A percentile compares a stretch with the other conserved stretches of the same genome.
phyloP scores from a whole-genome alignment of 1,139 yeast species.

The Geotrichum carabidarum region DNA sequence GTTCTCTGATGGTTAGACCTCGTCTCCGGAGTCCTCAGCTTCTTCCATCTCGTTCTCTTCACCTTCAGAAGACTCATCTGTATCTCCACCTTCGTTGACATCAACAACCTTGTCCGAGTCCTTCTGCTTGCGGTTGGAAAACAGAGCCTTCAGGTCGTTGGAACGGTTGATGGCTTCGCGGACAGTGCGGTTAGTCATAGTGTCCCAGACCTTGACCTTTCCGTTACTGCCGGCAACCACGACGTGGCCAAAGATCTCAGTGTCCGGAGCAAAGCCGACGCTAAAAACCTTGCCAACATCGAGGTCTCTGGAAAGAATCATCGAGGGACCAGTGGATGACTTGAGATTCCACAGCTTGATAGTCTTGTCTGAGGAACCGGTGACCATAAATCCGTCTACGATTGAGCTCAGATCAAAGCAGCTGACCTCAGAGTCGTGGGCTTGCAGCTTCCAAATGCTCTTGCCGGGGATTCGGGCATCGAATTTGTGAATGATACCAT shows the following conservation, averaged over 20 bases:
- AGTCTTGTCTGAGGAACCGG: conserved; percentile 83
- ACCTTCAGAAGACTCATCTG: conserved; percentile 55
- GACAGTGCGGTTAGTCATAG: conserved; percentile 74
- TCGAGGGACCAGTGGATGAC: conserved; percentile 56
- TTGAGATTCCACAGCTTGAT: conserved; percentile 77
- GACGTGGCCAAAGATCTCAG: conserved; percentile 78
- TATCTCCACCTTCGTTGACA: conserved; percentile 55
- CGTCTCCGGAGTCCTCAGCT: conserved; percentile 18
- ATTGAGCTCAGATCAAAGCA: conserved; percentile 65
- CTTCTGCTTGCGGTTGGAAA: conserved; percentile 46
- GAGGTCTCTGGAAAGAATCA: conserved; percentile 87
- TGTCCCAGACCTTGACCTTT: conserved; percentile 87
- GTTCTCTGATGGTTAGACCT: background rate
- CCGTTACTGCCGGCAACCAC: conserved; percentile 86
- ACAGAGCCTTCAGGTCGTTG: conserved; percentile 52
- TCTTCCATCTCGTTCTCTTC: conserved; percentile 43
- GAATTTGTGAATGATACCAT: conserved; percentile 83
- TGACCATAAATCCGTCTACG: conserved; percentile 70
- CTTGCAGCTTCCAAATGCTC: conserved; percentile 93
- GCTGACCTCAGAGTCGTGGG: conserved; percentile 92
- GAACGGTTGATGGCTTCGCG: conserved; percentile 58
- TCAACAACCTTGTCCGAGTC: conserved; percentile 51
- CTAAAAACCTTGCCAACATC: conserved; percentile 92
- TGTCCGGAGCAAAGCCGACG: conserved; percentile 78
- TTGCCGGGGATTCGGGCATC: conserved; percentile 65